phyloP scores from a whole-genome alignment of 2,329 filamentous ascomycete species.

The Calonectria multiphialidica region DNA sequence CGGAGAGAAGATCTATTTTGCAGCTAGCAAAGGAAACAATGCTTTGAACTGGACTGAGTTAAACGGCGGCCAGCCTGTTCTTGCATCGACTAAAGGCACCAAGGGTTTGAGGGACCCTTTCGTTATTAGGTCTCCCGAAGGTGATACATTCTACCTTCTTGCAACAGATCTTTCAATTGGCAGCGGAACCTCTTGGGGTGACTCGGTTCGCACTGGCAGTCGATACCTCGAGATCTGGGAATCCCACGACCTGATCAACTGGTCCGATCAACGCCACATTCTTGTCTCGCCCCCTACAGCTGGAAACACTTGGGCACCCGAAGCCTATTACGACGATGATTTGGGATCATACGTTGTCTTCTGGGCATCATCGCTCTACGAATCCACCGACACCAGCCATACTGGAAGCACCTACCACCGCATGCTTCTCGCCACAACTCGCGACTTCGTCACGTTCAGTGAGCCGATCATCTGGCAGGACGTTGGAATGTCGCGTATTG shows the following conservation, averaged over 20 bases:
- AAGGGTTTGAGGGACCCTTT: slow-evolving; percentile 65
- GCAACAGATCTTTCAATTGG: slow-evolving; percentile 67
- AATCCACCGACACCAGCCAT: slow-evolving; percentile 53
- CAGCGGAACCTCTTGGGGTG: slow-evolving; percentile 64
- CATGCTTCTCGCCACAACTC: slow-evolving; percentile 64
- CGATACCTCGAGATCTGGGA: slow-evolving; percentile 67
- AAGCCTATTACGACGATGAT: slow-evolving; percentile 61
- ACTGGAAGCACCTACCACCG: slow-evolving; percentile 60
- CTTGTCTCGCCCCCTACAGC: slow-evolving; percentile 61
- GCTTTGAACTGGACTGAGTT: slow-evolving; percentile 63
- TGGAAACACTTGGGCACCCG: slow-evolving; percentile 67
- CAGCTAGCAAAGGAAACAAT: slow-evolving; percentile 64
- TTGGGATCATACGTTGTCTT: slow-evolving; percentile 58
- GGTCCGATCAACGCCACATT: slow-evolving; percentile 63
- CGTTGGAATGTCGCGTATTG: slow-evolving; percentile 67
- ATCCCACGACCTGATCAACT: slow-evolving; percentile 61
- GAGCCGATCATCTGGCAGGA: slow-evolving; percentile 71
- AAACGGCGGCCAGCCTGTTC: slow-evolving; percentile 59
- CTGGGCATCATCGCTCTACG: slow-evolving; percentile 60
- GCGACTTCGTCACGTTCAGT: slow-evolving; percentile 61
- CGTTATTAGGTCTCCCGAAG: slow-evolving; percentile 62
- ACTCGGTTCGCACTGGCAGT: slow-evolving; percentile 60
- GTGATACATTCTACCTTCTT: slow-evolving; percentile 63
- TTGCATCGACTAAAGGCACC: slow-evolving; percentile 60
- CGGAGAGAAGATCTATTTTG: slow-evolving; percentile 66